Base-by-base conservation (phyloP, 2,329 filamentous ascomycete genomes). In the Talaromyces pinophilus region DNA sequence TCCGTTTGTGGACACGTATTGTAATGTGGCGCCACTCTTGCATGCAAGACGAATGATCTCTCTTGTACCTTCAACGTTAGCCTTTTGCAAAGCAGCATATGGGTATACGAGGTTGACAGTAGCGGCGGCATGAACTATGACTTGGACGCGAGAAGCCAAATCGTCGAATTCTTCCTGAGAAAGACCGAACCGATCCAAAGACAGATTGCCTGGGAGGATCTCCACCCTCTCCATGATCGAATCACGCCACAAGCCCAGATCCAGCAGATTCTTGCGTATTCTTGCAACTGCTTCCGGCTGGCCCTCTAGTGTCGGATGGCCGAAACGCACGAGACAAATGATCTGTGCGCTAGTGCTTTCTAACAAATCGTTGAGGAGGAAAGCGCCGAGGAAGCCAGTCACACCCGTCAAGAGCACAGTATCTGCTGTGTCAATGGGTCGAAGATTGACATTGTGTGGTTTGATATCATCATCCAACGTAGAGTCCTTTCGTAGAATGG, bases 101-200 rank as follows among this genome's bases (percentile, higher is more conserved):
- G 91, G 91, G 70, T 94, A 93, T 0, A 94, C 90, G 59, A 94
- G 81, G 74, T 92, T 92, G 72, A 94, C 91, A 0, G 88, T 91
- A 5, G 91, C 91, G 30, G 88, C 91, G 42, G 90, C 89, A 74
- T 94, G 91, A 1, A 93, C 83, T 65, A 94, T 89, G 42, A 92
- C 90, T 68, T 93, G 83, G 0, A 92, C 83, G 6, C 87, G 85
- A 11, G 81, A 77, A 0, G 88, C 88, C 7, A 93, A 82, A 33
- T 88, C 83, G 28, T 88, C 84, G 70, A 92, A 93, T 0, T 81
- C 82, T 13, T 89, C 86, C 0, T 86, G 84, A 0, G 87, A 83
- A 22, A 93, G 84, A 62, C 91, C 91, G 17, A 94, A 84, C 0
- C 86, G 84, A 72, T 87, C 87, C 42, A 88, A 84, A 5, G 89